A percentile compares a stretch with the other conserved stretches of the same genome.
These are phyloP conservation scores for Hemileccinum impolitum DNA, from an alignment of 768 basidiomycete genomes.

Conservation along the genomic window DNA sequence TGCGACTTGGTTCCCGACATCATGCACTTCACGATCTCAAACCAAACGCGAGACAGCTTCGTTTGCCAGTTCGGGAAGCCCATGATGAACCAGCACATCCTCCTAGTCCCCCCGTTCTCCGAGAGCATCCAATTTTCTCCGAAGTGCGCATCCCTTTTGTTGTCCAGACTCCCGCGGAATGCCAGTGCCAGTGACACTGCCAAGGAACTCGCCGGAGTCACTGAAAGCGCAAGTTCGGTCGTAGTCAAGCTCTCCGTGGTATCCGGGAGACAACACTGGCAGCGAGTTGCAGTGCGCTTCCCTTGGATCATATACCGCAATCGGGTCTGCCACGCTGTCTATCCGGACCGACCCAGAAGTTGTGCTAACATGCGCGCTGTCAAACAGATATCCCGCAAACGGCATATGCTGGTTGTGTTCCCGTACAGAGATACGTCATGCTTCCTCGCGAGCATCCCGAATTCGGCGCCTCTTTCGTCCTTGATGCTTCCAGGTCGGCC, in stretches of 20 bases:
- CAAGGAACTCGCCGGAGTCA: conserved; percentile 14
- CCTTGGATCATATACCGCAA: conserved; percentile 59
- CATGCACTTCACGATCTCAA: conserved; percentile 34
- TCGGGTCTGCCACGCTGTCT: conserved; percentile 38
- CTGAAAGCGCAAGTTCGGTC: conserved; percentile 10
- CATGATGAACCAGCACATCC: background rate
- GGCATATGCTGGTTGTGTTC: conserved; percentile 52
- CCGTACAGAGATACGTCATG: conserved; percentile 55
- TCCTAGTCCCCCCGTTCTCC: conserved; percentile 25
- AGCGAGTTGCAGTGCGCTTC: conserved; percentile 40
- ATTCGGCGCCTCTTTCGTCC: conserved; percentile 64
- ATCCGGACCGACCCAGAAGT: background rate
- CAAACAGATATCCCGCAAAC: conserved; percentile 43
- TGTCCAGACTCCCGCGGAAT: conserved; percentile 15
- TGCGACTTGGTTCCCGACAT: background rate
- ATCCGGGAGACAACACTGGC: conserved; percentile 43
- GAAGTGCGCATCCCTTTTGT: conserved; percentile 12
- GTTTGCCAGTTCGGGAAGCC: conserved; percentile 14
- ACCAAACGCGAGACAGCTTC: conserved; percentile 34
- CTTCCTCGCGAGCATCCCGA: conserved; percentile 62
- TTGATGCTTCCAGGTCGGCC: conserved; percentile 72
- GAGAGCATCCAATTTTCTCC: conserved; percentile 20
- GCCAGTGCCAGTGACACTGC: conserved; percentile 9
- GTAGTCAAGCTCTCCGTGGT: conserved; percentile 21
- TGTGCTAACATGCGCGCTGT: conserved; percentile 2